Percentiles rank a stretch among this genome's conserved stretches.
phyloP scores from a whole-genome alignment of 2,329 filamentous ascomycete genomes.

The Fusarium pseudograminearum region DNA sequence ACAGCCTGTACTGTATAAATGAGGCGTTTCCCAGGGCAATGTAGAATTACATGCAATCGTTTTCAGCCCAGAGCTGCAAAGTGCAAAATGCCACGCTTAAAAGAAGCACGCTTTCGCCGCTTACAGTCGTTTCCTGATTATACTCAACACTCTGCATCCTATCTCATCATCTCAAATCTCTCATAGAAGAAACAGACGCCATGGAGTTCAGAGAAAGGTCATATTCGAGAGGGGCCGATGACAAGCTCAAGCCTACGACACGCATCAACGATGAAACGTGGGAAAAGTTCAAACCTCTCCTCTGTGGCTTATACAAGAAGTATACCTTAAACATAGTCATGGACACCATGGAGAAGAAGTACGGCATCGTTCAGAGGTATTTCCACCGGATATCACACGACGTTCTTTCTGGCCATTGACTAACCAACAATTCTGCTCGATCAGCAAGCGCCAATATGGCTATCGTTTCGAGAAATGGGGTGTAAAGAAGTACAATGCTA shows the following conservation, averaged over 20 bases:
- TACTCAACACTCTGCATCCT: neutral
- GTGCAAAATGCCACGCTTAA: conserved; percentile 30
- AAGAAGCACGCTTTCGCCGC: conserved; percentile 14
- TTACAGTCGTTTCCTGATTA: neutral
- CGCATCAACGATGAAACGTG: conserved; percentile 43
- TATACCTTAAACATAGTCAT: conserved; percentile 42
- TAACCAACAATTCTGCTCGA: conserved; percentile 7
- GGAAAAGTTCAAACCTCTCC: conserved; percentile 38
- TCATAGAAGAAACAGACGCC: neutral
- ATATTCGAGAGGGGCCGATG: conserved; percentile 17
- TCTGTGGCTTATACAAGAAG: conserved; percentile 38
- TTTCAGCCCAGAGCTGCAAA: conserved; percentile 9
- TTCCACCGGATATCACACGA: neutral
- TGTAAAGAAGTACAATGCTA: conserved; percentile 45
- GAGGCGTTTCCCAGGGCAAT: conserved; percentile 34
- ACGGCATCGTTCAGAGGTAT: conserved; percentile 40
- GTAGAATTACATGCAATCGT: conserved; percentile 8
- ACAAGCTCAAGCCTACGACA: conserved; percentile 35
- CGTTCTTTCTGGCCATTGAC: neutral
- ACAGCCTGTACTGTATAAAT: conserved; percentile 26
- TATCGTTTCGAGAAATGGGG: conserved; percentile 49
- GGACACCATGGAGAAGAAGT: conserved; percentile 35
- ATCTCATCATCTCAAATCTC: neutral
- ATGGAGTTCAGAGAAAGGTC: conserved; percentile 29
- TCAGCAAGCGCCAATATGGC: conserved; percentile 50